Base-by-base conservation (phyloP, 2,329 filamentous ascomycete species). In the Fusarium incarnatum region DNA sequence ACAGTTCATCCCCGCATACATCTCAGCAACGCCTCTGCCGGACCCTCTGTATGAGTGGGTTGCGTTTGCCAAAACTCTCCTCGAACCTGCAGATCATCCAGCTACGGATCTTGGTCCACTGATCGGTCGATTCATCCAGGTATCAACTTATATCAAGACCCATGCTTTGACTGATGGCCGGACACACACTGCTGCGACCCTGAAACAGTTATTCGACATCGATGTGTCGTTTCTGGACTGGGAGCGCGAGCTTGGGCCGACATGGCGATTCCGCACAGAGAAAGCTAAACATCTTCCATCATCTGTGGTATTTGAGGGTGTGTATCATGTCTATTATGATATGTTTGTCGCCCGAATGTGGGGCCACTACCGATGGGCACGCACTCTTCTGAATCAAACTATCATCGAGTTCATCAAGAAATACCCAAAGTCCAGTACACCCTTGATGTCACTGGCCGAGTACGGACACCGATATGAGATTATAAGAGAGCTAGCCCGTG, bases 291-390 rank as follows among this genome's bases (percentile, higher is more conserved):
- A 78, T 42, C 59, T 80, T 7, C 81, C 83, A 2, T 65, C 80
- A 1, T 77, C 79, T 3, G 82, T 82, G 13, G 80, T 87, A 55
- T 88, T 87, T 64, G 81, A 83, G 20, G 82, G 83, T 15, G 80
- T 82, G 56, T 89, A 87, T 71, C 87, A 90, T 73, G 75, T 82
- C 23, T 90, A 90, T 70, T 76, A 77, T 18, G 83, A 85, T 65
- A 83, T 88, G 57, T 88, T 84, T 81, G 78, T 83, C 20, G 85
- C 84, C 11, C 82, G 85, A 25, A 81, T 86, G 42, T 90, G 86
- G 86, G 87, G 86, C 63, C 84, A 89, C 68, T 88, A 86, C 70
- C 86, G 88, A 25, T 88, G 86, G 82, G 82, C 83, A 9, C 84
- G 86, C n/a, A 84, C 89, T 25, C 76, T 89, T 12, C 74, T 84